These are phyloP conservation scores for Takashimella koratensis DNA, from an alignment of 1,284 basidiomycete genomes.

Conservation along the genomic window DNA sequence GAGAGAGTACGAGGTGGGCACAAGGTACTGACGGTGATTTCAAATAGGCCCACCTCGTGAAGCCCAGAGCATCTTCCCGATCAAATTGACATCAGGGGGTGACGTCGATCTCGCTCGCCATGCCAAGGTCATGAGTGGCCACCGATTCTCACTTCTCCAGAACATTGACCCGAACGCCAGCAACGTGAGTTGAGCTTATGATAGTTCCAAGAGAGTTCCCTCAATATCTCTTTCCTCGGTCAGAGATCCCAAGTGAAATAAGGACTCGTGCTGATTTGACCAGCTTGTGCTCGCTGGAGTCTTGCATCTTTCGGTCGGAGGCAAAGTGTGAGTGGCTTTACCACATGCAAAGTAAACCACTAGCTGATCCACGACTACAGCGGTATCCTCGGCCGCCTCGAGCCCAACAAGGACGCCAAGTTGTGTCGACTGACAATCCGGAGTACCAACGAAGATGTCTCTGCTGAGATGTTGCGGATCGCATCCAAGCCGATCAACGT, in stretches of 20 bases:
- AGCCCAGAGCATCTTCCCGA: conserved; percentile 80
- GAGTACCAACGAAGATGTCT: conserved; percentile 91
- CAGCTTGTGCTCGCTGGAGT: conserved; percentile 92
- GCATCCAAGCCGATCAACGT: conserved; percentile 42
- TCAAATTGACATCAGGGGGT: conserved; percentile 63
- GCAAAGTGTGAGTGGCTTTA: conserved; percentile 63
- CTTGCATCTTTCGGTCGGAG: conserved; percentile 76
- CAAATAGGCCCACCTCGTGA: conserved; percentile 68
- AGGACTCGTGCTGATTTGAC: too few species aligned
- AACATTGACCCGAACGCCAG: conserved; percentile 79
- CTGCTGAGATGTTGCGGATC: conserved; percentile 66
- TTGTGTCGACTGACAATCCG: conserved; percentile 89
- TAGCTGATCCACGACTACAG: conserved; percentile 13
- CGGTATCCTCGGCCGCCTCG: conserved; percentile 85
- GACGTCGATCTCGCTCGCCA: conserved; percentile 72
- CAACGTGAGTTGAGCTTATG: conserved; percentile 46
- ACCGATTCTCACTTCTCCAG: conserved; percentile 69
- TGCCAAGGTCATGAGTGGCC: conserved; percentile 69
- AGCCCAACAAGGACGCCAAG: conserved; percentile 93
- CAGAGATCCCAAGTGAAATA: too few species aligned
- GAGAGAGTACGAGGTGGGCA: too few species aligned
- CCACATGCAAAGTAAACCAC: background rate
- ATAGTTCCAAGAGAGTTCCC: too few species aligned
- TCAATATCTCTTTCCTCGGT: too few species aligned
- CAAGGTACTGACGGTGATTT: background rate